A percentile compares a stretch with the other conserved stretches of the same genome.
These are phyloP conservation scores for Chytriomyces confervae DNA, from an alignment of 192 early-diverging fungal genomes.

Conservation along the genomic window DNA sequence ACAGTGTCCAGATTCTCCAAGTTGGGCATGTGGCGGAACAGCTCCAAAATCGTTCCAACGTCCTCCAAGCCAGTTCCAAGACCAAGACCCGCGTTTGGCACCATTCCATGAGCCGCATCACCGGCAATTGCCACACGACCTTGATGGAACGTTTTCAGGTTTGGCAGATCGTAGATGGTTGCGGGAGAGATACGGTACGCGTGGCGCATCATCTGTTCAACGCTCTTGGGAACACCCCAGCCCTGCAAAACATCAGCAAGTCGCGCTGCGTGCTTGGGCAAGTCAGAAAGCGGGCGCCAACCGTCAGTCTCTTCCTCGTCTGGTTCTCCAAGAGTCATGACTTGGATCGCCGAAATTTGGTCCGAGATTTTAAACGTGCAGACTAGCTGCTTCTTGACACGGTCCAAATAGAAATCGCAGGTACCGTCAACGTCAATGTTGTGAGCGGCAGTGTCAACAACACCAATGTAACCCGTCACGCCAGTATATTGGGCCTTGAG, in stretches of 20 bases:
- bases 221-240: constrained; percentile 25
- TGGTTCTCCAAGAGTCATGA: neutral
- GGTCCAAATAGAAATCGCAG: constrained; percentile 17
- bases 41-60: constrained; percentile 31
- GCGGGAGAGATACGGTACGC: constrained; percentile 18
- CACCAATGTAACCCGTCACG: constrained; percentile 23
- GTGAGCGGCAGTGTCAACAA: constrained; percentile 6
- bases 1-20: neutral
- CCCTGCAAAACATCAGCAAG: constrained; percentile 6
- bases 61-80: constrained; percentile 36
- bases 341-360: constrained; percentile 4
- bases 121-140: constrained; percentile 21
- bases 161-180: constrained; percentile 18
- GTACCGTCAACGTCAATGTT: constrained; percentile 5
- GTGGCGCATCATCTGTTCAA: constrained; percentile 26
- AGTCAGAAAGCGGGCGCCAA: constrained; percentile 11
- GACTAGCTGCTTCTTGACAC: constrained; percentile 8
- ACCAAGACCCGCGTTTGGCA: constrained; percentile 42
- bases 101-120: constrained; percentile 41
- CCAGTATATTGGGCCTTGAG: constrained; percentile 20
- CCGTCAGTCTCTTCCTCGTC: neutral
- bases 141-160: constrained; percentile 15
- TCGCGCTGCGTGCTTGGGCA: constrained; percentile 8
- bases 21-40: constrained; percentile 7
- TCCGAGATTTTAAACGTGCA: constrained; percentile 24